These are phyloP conservation scores for Obba rivulosa DNA, from an alignment of 768 basidiomycete genomes.

Conservation along the genomic window DNA sequence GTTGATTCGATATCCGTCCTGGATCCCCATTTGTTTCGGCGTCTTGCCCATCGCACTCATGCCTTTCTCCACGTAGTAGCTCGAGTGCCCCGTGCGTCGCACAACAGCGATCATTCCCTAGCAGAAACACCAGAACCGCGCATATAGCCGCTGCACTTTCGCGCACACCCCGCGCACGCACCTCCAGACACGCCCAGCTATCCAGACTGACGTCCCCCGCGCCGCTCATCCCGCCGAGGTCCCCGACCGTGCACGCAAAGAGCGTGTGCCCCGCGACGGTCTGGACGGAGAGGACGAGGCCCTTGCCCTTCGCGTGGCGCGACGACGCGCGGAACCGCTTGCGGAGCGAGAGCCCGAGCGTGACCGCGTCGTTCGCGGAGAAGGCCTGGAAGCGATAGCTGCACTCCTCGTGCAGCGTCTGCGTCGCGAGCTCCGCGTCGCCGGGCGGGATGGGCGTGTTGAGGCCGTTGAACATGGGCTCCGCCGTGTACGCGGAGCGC, in stretches of 20 bases:
- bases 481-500: too few species aligned
- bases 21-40: conserved; percentile 64
- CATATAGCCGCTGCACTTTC: not conserved
- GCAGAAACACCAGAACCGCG: not conserved
- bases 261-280: conserved; percentile 73
- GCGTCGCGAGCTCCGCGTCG: conserved; percentile 69
- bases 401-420: conserved; percentile 66
- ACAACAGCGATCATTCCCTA: conserved; percentile 71
- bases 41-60: conserved; percentile 82
- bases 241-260: conserved; percentile 81
- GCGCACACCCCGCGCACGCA: conserved; percentile 5
- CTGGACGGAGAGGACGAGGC: conserved; percentile 77
- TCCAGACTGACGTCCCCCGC: conserved; percentile 76
- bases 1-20: conserved; percentile 56
- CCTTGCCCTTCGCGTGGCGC: conserved; percentile 72
- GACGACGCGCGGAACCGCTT: conserved; percentile 77
- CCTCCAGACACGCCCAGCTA: conserved; percentile 73
- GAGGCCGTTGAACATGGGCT: conserved; percentile 56
- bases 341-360: conserved; percentile 70
- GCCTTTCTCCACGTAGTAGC: conserved; percentile 82
- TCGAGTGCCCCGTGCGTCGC: conserved; percentile 76
- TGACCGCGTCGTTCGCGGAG: conserved; percentile 73
- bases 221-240: conserved; percentile 60
- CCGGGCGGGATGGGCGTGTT: conserved; percentile 54
- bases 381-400: conserved; percentile 69